Percentiles rank a stretch among this genome's conserved stretches.
Evolutionary conservation across 768 basidiomycete genomes (phyloP).

Genomic region (Kwoniella sp.): DNA sequence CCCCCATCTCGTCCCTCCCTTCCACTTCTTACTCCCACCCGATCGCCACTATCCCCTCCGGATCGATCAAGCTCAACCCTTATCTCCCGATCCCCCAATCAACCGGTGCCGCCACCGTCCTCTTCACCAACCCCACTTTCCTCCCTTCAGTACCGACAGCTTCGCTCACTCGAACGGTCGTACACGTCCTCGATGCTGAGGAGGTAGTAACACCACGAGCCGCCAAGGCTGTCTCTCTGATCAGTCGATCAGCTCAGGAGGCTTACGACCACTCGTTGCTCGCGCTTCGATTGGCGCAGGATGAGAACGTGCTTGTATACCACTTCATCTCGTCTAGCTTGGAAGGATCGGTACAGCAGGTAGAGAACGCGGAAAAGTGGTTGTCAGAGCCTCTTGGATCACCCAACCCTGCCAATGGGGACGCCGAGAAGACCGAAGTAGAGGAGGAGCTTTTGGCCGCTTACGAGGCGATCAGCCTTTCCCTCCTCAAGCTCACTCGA

Average conservation of each 20-base stretch:
- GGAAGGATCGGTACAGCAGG: slow-evolving; percentile 60
- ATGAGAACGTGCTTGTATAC: slow-evolving; percentile 74
- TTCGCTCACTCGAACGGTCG: slow-evolving; percentile 28
- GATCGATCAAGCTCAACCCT: slow-evolving; percentile 42
- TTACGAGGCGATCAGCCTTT: slow-evolving; percentile 70
- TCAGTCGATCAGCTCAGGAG: slow-evolving; percentile 75
- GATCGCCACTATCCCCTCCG: slow-evolving; percentile 33
- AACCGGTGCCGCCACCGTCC: slow-evolving; percentile 24
- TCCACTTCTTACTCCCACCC: slow-evolving; percentile 44
- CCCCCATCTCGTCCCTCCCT: slow-evolving; percentile 40
- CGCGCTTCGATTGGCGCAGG: slow-evolving; percentile 74
- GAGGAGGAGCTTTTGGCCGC: slow-evolving; percentile 55
- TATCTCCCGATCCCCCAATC: slow-evolving; percentile 43
- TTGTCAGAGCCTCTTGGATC: slow-evolving; percentile 56
- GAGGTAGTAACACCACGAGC: slow-evolving; percentile 33
- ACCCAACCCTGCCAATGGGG: slow-evolving; percentile 41
- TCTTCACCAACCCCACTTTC: slow-evolving; percentile 49
- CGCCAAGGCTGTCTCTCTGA: slow-evolving; percentile 64
- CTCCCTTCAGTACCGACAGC: slow-evolving; percentile 40
- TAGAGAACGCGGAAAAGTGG: slow-evolving; percentile 67
- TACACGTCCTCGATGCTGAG: slow-evolving; percentile 41
- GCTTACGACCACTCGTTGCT: slow-evolving; percentile 89
- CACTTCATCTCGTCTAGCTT: slow-evolving; percentile 70
- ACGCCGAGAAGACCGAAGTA: slow-evolving; percentile 30
- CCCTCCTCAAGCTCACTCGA: slow-evolving; percentile 67